Evolutionary conservation across 306 rosid genomes (phyloP).

Genomic region (Chamaecrista fasciculata): DNA sequence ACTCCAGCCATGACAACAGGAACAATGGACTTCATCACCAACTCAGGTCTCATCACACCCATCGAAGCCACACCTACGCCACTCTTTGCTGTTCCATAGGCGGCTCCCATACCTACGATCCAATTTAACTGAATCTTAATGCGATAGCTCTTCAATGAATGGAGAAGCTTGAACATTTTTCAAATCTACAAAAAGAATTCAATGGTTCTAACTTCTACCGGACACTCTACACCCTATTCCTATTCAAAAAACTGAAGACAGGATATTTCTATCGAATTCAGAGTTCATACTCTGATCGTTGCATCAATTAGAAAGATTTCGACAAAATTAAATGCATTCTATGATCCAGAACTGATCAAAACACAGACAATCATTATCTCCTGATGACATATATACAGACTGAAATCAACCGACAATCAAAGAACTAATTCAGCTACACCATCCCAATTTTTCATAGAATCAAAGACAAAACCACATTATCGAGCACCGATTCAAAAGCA

Average conservation of each 20-base stretch:
- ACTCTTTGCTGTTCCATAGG: slow-evolving; percentile 87
- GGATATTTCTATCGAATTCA: background rate
- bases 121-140: slow-evolving; percentile 15
- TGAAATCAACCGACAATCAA: background rate
- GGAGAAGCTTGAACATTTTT: background rate
- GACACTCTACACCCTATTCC: background rate
- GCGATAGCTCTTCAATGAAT: background rate
- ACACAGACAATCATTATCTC: background rate
- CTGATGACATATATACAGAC: background rate
- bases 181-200: background rate
- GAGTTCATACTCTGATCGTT: background rate
- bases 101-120: slow-evolving; percentile 87
- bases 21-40: slow-evolving; percentile 88
- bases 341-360: slow-evolving; percentile 20
- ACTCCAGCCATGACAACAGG: slow-evolving; percentile 97
- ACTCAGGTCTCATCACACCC: slow-evolving; percentile 95
- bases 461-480: background rate
- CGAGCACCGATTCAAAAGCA: background rate
- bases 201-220: background rate
- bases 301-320: background rate
- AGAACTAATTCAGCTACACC: background rate
- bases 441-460: slow-evolving; percentile 33
- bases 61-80: slow-evolving; percentile 91
- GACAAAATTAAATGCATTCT: background rate
- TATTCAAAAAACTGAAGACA: background rate